Base-by-base conservation (phyloP, 2,329 filamentous ascomycete species). In the Beauveria bassiana region DNA sequence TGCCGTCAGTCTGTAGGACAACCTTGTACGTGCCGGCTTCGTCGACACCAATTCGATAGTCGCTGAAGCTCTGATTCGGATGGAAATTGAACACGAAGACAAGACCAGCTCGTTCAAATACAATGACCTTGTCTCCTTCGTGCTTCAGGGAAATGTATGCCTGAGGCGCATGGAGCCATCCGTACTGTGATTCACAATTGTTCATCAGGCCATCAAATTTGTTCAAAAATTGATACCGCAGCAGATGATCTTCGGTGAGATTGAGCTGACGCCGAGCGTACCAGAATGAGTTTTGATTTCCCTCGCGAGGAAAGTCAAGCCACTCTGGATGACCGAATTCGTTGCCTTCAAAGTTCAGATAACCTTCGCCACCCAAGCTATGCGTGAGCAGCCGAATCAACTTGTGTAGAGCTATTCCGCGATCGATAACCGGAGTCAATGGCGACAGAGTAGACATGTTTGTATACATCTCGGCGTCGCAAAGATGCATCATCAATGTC, bases 301-400 rank as follows among this genome's bases (percentile, higher is more conserved):
- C 95, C 70, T 88, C 91, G 57, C 95, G 90, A 4, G 95, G 95
- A 75, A 99, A 99, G 74, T 99, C 95, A 45, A 99, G 89, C 95
- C 95, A 99, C 75, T 99, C 95, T 0, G 95, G 95, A 72, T 99
- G 95, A 0, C 95, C 95, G 70, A 99, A 99, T 75, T 99, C 95
- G 75, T 99, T 99, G 64, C 95, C 95, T 77, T 97, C 93, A 69
- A 99, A 99, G 78, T 98, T 99, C 59, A 99, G 88, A 71, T 96
- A 99, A 45, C 93, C 95, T 75, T 99, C 95, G 61, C 95, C 95
- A 63, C 95, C 95, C 18, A 99, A 84, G 47, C 82, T 85, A 72
- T 99, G 93, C 1, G 95, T 98, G 65, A 99, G 79, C 18, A 99
- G 85, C 16, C 95, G 89, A 70, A 99, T 97, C 89, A 99, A 89